These are phyloP conservation scores for Pluteus cervinus DNA, from an alignment of 768 basidiomycete genomes.

Conservation along the genomic window DNA sequence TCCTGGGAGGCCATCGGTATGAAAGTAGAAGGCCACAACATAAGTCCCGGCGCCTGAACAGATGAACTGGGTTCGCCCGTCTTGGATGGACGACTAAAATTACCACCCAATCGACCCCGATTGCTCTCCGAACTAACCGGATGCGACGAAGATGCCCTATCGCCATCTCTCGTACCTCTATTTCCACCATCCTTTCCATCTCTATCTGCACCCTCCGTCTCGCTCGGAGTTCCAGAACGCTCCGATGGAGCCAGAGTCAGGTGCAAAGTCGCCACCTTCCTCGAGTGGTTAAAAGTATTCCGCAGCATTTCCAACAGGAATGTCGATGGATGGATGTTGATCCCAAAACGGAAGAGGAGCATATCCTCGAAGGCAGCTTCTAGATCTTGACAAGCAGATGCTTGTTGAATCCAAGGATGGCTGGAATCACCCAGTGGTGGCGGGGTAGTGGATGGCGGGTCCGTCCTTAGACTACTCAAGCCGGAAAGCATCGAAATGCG, in stretches of 20 bases:
- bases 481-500: no score
- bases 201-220: no score
- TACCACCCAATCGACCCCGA: conserved; percentile 32
- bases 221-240: conserved; percentile 3
- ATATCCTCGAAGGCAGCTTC: conserved; percentile 58
- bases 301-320: conserved; percentile 41
- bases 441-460: not conserved
- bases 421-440: no score
- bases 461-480: no score
- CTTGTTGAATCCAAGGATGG: conserved; percentile 31
- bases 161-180: no score
- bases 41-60: conserved; percentile 54
- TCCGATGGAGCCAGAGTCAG: conserved; percentile 50
- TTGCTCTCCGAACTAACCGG: conserved; percentile 32
- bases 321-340: conserved; percentile 47
- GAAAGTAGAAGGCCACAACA: conserved; percentile 55
- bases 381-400: conserved; percentile 34
- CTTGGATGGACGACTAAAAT: conserved; percentile 24
- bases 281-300: conserved; percentile 44
- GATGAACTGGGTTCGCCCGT: conserved; percentile 15
- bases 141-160: no score
- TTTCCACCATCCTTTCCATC: not conserved
- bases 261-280: conserved; percentile 41
- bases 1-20: conserved; percentile 51
- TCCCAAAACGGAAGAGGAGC: conserved; percentile 43